These are phyloP conservation scores for Pseudopithomyces maydicus DNA, from an alignment of 2,329 filamentous ascomycete species.

Conservation along the genomic window DNA sequence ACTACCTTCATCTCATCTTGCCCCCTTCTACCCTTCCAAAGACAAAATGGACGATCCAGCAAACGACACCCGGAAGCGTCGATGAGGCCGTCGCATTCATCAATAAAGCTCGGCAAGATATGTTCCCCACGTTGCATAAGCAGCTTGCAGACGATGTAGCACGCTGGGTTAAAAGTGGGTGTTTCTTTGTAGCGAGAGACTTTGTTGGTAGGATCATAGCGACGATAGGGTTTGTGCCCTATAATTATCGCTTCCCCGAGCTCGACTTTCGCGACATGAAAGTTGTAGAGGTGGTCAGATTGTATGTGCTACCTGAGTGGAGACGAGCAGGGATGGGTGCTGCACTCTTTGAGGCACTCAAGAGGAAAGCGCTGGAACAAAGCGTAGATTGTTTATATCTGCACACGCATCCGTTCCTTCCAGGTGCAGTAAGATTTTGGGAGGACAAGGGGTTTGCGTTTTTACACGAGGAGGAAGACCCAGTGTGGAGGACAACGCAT, in stretches of 20 bases:
- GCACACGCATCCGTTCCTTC: not conserved
- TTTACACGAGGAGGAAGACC: not conserved
- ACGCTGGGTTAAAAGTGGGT: not conserved
- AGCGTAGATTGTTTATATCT: not conserved
- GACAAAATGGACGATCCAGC: not conserved
- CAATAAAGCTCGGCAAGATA: not conserved
- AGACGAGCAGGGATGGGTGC: not conserved
- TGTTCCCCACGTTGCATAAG: not conserved
- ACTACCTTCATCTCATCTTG: not conserved
- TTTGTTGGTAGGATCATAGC: not conserved
- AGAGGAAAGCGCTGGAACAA: not conserved
- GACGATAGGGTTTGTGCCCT: not conserved
- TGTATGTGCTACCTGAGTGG: not conserved
- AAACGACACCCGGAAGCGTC: not conserved
- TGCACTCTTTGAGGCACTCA: not conserved
- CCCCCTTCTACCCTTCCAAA: not conserved
- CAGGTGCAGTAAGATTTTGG: not conserved
- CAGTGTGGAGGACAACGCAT: conserved; percentile 2
- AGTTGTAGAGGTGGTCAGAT: not conserved
- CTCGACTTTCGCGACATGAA: not conserved
- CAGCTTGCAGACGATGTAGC: not conserved
- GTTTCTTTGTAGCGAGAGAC: not conserved
- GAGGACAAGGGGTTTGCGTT: not conserved
- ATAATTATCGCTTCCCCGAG: not conserved
- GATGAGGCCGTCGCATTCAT: not conserved